Evolutionary conservation across 192 early-diverging fungal genomes (phyloP).

Genomic region (Coemansia sp.): DNA sequence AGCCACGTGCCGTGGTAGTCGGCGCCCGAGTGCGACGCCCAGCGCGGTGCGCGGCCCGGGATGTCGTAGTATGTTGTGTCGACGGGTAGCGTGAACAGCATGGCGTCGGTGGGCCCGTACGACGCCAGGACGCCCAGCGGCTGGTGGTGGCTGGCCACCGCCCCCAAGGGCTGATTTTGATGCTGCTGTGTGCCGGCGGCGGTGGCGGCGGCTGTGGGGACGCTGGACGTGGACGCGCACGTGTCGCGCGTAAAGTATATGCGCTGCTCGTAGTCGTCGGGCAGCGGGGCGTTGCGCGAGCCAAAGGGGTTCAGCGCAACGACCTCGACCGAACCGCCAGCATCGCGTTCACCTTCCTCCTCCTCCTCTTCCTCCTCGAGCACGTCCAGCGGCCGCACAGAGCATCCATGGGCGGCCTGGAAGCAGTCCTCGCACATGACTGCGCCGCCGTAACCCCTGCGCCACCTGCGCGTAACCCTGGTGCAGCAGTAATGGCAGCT

Average conservation of each 20-base stretch:
- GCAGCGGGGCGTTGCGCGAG: slow-evolving; percentile 12
- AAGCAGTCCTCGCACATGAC: slow-evolving; percentile 55
- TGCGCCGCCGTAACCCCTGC: slow-evolving; percentile 46
- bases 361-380: slow-evolving; percentile 1
- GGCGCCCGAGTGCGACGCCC: slow-evolving; percentile 88
- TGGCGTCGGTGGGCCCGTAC: slow-evolving; percentile 48
- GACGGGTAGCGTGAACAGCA: slow-evolving; percentile 69
- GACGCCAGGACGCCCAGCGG: slow-evolving; percentile 45
- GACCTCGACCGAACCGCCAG: slow-evolving; percentile 24
- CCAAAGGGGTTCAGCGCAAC: slow-evolving; percentile 54
- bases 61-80: slow-evolving; percentile 90
- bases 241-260: slow-evolving; percentile 54
- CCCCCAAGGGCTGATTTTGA: neutral
- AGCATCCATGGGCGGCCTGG: slow-evolving; percentile 19
- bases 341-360: slow-evolving; percentile 22
- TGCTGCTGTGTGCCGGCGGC: neutral
- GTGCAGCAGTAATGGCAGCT: slow-evolving; percentile 51
- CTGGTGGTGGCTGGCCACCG: slow-evolving; percentile 45
- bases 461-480: slow-evolving; percentile 43
- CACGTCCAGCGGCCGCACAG: slow-evolving; percentile 1
- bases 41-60: slow-evolving; percentile 84
- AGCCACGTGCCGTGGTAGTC: slow-evolving; percentile 96
- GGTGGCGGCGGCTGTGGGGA: slow-evolving; percentile 5
- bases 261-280: slow-evolving; percentile 48
- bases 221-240: slow-evolving; percentile 18